Conservation (phyloP, 1,284 basidiomycete species). For the Papiliotrema flavescens region DNA sequence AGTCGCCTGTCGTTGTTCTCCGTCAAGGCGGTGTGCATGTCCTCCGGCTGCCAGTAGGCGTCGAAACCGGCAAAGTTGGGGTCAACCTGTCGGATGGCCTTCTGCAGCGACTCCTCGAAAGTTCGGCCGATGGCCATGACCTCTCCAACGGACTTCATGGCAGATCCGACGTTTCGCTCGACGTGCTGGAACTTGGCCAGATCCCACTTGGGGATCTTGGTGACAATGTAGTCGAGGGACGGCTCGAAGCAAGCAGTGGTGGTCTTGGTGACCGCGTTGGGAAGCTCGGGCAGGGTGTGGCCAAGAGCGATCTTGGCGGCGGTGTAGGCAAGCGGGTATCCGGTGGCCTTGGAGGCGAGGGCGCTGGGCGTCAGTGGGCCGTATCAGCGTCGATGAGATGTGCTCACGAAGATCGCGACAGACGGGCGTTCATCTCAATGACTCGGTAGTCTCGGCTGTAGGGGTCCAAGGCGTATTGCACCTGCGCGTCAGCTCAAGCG, state of each 20-base stretch:
- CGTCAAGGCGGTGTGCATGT: constrained; percentile 72
- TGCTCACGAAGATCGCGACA: constrained; percentile 57
- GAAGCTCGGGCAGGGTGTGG: constrained; percentile 93
- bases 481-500: constrained; percentile 55
- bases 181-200: constrained; percentile 97
- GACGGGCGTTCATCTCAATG: constrained; percentile 93
- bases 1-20: constrained; percentile 75
- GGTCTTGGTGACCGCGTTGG: constrained; percentile 98
- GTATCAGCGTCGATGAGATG: constrained; percentile 59
- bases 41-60: constrained; percentile 65
- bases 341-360: constrained; percentile 97
- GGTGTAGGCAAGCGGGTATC: constrained; percentile 98
- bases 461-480: constrained; percentile 97
- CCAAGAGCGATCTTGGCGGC: constrained; percentile 99
- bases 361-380: constrained; percentile 59
- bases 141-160: constrained; percentile 99
- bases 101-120: constrained; percentile 97
- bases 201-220: constrained; percentile 99
- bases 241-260: constrained; percentile 99
- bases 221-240: constrained; percentile 99
- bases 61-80: constrained; percentile 69
- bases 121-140: constrained; percentile 99
- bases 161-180: constrained; percentile 89
- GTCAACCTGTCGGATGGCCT: constrained; percentile 96
- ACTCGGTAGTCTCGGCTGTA: constrained; percentile 92